Percentiles rank a stretch among this genome's conserved stretches.
phyloP scores from a whole-genome alignment of 257 asterid genomes.

The Solanum chaucha region DNA sequence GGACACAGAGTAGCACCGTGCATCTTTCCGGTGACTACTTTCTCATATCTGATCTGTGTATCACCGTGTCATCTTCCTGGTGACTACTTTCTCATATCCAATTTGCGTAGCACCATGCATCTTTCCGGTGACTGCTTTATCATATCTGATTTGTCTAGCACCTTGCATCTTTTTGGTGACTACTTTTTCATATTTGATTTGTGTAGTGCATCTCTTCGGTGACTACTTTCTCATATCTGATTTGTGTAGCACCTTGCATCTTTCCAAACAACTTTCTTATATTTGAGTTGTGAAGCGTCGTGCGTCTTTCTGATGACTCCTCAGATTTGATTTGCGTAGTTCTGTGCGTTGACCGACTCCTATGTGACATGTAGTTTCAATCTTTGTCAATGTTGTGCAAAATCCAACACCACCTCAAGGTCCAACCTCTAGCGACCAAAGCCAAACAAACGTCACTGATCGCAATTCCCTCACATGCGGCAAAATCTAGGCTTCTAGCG shows the following conservation, averaged over 20 bases:
- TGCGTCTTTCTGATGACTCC: not conserved
- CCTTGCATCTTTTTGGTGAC: no score
- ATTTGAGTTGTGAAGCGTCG: not conserved
- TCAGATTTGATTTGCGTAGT: not conserved
- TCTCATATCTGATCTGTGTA: no score
- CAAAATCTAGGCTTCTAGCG: not conserved
- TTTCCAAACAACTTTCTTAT: not conserved
- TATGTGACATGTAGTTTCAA: not conserved
- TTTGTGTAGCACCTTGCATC: not conserved
- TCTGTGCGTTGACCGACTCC: not conserved
- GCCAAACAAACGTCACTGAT: not conserved
- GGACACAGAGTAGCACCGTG: no score
- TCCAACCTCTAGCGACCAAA: not conserved
- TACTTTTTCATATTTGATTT: no score
- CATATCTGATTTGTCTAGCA: no score
- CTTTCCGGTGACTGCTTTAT: no score
- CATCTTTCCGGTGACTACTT: no score
- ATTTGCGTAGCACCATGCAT: no score
- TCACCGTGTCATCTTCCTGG: no score
- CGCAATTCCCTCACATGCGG: not conserved
- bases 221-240: no score
- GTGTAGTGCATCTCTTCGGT: no score
- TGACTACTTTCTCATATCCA: no score
- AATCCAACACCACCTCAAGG: not conserved
- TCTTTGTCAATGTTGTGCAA: not conserved